phyloP scores from a whole-genome alignment of 108 stramenopile species.

The Nitzschia sp. region DNA sequence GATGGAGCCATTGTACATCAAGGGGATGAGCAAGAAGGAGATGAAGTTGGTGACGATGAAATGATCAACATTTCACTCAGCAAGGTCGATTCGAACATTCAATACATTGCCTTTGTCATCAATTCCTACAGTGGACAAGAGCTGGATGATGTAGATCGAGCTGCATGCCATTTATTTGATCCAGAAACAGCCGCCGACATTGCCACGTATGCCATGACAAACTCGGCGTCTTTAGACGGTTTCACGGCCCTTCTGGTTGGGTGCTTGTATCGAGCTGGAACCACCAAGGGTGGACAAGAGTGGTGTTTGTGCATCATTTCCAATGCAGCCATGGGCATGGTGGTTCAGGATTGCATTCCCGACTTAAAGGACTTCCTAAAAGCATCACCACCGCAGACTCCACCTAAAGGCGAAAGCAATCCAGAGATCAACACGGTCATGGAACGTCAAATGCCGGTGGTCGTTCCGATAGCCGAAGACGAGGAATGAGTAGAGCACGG shows the following conservation, averaged over 20 bases:
- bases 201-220: slow-evolving; percentile 41
- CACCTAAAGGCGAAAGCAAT: not conserved
- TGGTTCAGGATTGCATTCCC: slow-evolving; percentile 27
- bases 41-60: slow-evolving; percentile 46
- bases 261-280: slow-evolving; percentile 36
- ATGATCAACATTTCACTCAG: slow-evolving; percentile 35
- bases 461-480: slow-evolving; percentile 19
- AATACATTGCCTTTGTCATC: slow-evolving; percentile 46
- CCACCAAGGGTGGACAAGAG: not conserved
- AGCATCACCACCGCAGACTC: slow-evolving; percentile 1
- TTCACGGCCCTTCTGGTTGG: slow-evolving; percentile 43
- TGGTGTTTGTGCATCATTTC: slow-evolving; percentile 46
- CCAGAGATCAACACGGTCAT: not conserved
- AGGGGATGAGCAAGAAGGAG: slow-evolving; percentile 51
- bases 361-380: slow-evolving; percentile 19
- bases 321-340: slow-evolving; percentile 29
- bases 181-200: slow-evolving; percentile 33
- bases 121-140: slow-evolving; percentile 53
- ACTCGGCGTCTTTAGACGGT: slow-evolving; percentile 32
- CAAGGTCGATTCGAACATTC: slow-evolving; percentile 21
- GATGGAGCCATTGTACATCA: slow-evolving; percentile 46
- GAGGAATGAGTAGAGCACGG: no score
- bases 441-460: slow-evolving; percentile 6
- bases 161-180: slow-evolving; percentile 50
- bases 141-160: slow-evolving; percentile 45